Percentiles rank a stretch among this genome's conserved stretches.
These are phyloP conservation scores for Aspergillus coremiiformis DNA, from an alignment of 495 filamentous ascomycete genomes.

Conservation along the genomic window DNA sequence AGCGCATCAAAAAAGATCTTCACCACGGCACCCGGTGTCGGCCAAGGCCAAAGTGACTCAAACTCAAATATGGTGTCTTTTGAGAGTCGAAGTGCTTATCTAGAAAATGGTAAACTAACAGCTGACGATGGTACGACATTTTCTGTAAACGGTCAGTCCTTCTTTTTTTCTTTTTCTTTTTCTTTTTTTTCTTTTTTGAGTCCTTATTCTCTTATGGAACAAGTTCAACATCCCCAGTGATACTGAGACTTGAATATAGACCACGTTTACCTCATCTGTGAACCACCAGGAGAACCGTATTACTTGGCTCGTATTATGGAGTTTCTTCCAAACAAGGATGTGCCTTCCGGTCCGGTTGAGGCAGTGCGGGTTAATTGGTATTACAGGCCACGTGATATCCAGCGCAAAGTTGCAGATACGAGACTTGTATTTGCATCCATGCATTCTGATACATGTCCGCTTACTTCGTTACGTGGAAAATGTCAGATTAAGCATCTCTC, in stretches of 20 bases:
- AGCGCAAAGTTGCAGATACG: slow-evolving; percentile 80
- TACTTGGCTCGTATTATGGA: slow-evolving; percentile 98
- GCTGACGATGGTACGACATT: slow-evolving; percentile 88
- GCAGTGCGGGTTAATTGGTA: slow-evolving; percentile 95
- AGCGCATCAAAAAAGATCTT: slow-evolving; percentile 39
- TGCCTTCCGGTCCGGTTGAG: slow-evolving; percentile 67
- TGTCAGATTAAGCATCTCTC: slow-evolving; percentile 80
- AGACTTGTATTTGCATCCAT: slow-evolving; percentile 90
- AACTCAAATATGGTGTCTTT: slow-evolving; percentile 87
- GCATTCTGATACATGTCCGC: slow-evolving; percentile 94
- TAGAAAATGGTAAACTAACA: slow-evolving; percentile 71
- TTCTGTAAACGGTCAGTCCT: slow-evolving; percentile 72
- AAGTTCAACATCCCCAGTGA: slow-evolving; percentile 1
- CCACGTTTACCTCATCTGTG: slow-evolving; percentile 94
- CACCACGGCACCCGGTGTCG: slow-evolving; percentile 36
- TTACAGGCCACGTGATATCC: slow-evolving; percentile 92
- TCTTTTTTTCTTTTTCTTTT: slow-evolving; percentile 10
- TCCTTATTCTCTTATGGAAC: slow-evolving; percentile 11
- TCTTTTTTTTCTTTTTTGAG: slow-evolving; percentile 1
- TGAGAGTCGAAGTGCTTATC: slow-evolving; percentile 55
- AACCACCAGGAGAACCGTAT: slow-evolving; percentile 96
- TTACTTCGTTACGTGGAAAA: slow-evolving; percentile 86
- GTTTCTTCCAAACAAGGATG: slow-evolving; percentile 75
- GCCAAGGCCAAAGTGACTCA: slow-evolving; percentile 39
- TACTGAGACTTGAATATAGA: slow-evolving; percentile 49